Evolutionary conservation across 495 filamentous ascomycete genomes (phyloP), one percentile per base, ranked within the genome.

Genomic region (Xylaria intraflava): DNA sequence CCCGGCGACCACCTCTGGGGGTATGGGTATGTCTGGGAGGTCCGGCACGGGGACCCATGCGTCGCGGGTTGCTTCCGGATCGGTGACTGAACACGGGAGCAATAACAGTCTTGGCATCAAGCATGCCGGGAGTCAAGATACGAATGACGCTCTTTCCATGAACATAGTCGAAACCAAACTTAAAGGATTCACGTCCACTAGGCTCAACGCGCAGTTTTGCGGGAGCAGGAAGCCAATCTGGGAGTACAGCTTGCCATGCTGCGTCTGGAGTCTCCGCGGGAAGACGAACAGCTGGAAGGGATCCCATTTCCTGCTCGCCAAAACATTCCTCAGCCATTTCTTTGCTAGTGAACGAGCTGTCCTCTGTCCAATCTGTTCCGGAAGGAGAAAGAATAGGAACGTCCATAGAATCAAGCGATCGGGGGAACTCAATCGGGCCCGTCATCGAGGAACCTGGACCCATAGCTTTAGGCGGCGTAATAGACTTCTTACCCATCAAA

Each of bases 281-380:
- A 3, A 90, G 73, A 44, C 77, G 80, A 14, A 92, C 80, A 30
- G 80, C 76, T 10, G 87, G 87, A 19, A 87, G 67, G 38, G 86
- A 90, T 4, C 86, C 88, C 65, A 85, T 86, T 66, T 90, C 88
- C 53, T 86, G 86, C 62, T 91, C 86, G 54, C 89, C 88, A 50
- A 92, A 89, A 57, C 89, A 86, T 51, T 85, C 86, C 56, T 92
- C 88, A 27, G 83, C 84, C 59, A 86, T 84, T 22, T 80, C 80
- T 56, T 79, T 83, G 3, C 58, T 64, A 20, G 54, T 66, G 78
- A 80, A 35, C 72, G 76, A 22, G 62, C 53, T 26, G 63, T 67
- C 38, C 24, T 65, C 57, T 51, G 62, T 51, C 57, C 56, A 35
- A 47, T 55, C 12, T 26, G 53, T 55, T n/a, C 58, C 48, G 19